Conservation (phyloP, 306 rosid species). For the Dryas drummondii region DNA sequence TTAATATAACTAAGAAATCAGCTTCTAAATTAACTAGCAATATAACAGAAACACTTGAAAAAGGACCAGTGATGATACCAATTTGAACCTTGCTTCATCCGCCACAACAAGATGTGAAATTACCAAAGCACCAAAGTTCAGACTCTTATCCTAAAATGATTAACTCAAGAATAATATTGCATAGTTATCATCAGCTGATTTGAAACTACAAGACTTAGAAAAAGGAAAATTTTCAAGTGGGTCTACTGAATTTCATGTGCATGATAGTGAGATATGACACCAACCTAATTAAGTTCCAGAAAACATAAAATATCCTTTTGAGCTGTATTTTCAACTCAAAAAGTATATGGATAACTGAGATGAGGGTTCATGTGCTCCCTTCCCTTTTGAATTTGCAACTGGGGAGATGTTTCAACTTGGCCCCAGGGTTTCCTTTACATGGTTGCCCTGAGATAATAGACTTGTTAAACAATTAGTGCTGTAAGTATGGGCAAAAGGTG, state of each 20-base stretch:
- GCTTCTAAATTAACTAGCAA: not conserved
- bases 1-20: not conserved
- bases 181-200: not conserved
- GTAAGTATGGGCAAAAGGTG: conserved; percentile 10
- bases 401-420: conserved; percentile 20
- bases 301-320: conserved; percentile 8
- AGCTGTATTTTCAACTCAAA: conserved; percentile 12
- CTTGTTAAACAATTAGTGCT: conserved; percentile 9
- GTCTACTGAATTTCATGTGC: not conserved
- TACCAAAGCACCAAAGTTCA: not conserved
- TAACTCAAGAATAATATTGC: not conserved
- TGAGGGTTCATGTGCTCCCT: conserved; percentile 13
- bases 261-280: conserved; percentile 9
- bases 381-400: conserved; percentile 5
- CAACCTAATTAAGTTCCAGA: conserved; percentile 7
- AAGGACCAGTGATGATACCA: not conserved
- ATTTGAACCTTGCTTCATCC: conserved; percentile 5
- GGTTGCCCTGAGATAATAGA: not conserved
- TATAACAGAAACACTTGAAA: not conserved
- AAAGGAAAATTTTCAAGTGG: not conserved
- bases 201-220: not conserved
- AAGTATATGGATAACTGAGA: conserved; percentile 14
- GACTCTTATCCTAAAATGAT: not conserved
- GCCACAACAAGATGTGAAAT: not conserved
- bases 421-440: conserved; percentile 9